Percentiles rank a stretch among this genome's conserved stretches.
Evolutionary conservation across 1,284 basidiomycete species (phyloP).

Genomic region (Tilletiaria anomala): DNA sequence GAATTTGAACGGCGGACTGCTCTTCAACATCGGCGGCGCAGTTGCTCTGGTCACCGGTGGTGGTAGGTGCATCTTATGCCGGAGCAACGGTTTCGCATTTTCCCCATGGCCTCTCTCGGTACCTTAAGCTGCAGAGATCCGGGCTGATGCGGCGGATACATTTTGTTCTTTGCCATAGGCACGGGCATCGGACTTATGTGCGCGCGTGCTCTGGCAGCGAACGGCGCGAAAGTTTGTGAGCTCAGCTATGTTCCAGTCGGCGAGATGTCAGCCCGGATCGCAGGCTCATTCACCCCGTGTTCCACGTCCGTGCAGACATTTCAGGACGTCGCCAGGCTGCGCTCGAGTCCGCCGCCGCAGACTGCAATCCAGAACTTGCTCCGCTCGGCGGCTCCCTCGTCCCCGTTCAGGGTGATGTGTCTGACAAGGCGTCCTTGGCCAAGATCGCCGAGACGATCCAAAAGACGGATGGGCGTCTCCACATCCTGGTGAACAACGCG

Average conservation of each 20-base stretch:
- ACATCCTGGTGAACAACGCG: conserved; percentile 30
- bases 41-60: conserved; percentile 28
- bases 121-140: too few species aligned
- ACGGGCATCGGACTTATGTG: conserved; percentile 29
- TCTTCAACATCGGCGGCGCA: too few species aligned
- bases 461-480: conserved; percentile 6
- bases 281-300: too few species aligned
- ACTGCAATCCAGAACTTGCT: conserved; percentile 3
- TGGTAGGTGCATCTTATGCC: too few species aligned
- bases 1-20: too few species aligned
- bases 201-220: conserved; percentile 19
- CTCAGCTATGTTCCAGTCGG: too few species aligned
- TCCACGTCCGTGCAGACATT: conserved; percentile 12
- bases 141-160: too few species aligned
- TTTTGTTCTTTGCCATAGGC: too few species aligned
- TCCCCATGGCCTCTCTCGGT: too few species aligned
- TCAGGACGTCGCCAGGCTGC: conserved; percentile 14
- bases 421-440: neutral
- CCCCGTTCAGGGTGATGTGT: conserved; percentile 10
- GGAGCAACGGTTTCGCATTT: too few species aligned
- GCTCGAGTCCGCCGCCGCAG: conserved; percentile 11
- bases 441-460: conserved; percentile 8
- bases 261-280: too few species aligned
- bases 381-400: conserved; percentile 1
- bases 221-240: conserved; percentile 31